phyloP scores from a whole-genome alignment of 495 filamentous ascomycete species.

The Neurospora hispaniola region DNA sequence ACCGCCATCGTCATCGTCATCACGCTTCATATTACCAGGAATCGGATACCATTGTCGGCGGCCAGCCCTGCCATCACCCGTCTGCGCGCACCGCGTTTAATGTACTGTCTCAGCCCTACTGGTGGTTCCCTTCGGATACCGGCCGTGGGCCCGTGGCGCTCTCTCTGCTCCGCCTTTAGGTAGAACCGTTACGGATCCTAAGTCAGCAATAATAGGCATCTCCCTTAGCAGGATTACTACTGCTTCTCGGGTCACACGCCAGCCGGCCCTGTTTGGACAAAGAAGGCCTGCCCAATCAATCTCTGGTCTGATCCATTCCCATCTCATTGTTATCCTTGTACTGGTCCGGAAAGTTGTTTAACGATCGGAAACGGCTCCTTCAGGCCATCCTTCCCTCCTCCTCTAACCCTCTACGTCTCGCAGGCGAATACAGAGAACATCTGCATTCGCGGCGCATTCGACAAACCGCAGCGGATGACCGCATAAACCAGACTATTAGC shows the following conservation, averaged over 20 bases:
- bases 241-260: not conserved
- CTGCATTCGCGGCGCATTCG: not conserved
- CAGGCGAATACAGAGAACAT: not conserved
- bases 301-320: not conserved
- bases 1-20: not conserved
- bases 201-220: not conserved
- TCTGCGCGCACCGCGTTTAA: not conserved
- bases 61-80: not conserved
- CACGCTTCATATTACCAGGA: not conserved
- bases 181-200: not conserved
- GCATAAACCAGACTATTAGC: not conserved
- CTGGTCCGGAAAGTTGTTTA: not conserved
- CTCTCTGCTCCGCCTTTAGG: not conserved
- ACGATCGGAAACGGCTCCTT: not conserved
- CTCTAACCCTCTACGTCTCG: not conserved
- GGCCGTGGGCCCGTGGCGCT: not conserved
- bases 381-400: not conserved
- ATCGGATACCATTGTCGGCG: not conserved
- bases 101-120: not conserved
- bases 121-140: not conserved
- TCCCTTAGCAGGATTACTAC: not conserved
- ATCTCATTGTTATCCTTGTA: not conserved
- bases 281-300: conserved; percentile 10
- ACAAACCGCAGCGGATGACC: not conserved
- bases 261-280: not conserved